Base-by-base conservation (phyloP, 164 flowering plant species). In the Magnolia sinica region DNA sequence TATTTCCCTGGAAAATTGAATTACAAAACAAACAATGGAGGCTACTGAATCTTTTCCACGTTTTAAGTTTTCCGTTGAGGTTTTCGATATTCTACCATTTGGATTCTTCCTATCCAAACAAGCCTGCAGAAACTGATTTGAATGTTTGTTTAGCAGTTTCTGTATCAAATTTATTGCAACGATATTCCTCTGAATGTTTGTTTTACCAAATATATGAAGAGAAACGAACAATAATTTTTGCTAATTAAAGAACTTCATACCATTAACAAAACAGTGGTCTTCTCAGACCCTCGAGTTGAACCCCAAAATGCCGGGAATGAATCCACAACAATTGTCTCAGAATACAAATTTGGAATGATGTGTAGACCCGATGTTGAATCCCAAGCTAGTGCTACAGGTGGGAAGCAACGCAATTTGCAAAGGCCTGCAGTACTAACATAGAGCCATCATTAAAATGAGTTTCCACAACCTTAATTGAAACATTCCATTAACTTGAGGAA, bases 341-440 rank as follows among this genome's bases (percentile, higher is more conserved):
- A 85, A 75, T 68, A 81, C 70, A 92, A 82, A 85, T 92, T 96
- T 68, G 98, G 99, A 78, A 84, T 87, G 68, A 93, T 79, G 66
- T 93, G 94, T 63, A 96, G 90, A 82, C 98, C 99, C 63, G 98
- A 92, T 77, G 85, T 87, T 8, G 85, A 77, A 85, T 94, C 99
- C 97, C 97, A 96, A 79, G 91, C 96, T 85, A 96, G 82, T 72
- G 91, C 98, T 66, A 93, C 90, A 27, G 99, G 98, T 73, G 99
- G 99, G 82, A 96, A 94, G 84, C 99, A 96, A 70, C 98, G 98
- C 74, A 90, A 69, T 83, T 87, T 94, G 82, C 99, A 96, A 59
- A 96, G 96, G 77, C 87, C 99, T 96, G 83, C 78, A 86, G 73
- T 70, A 73, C 59, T 45, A 82, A 68, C 24, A 76, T 79, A 70